Conservation (phyloP, 345 rosid species). For the Lepidium didymum region DNA sequence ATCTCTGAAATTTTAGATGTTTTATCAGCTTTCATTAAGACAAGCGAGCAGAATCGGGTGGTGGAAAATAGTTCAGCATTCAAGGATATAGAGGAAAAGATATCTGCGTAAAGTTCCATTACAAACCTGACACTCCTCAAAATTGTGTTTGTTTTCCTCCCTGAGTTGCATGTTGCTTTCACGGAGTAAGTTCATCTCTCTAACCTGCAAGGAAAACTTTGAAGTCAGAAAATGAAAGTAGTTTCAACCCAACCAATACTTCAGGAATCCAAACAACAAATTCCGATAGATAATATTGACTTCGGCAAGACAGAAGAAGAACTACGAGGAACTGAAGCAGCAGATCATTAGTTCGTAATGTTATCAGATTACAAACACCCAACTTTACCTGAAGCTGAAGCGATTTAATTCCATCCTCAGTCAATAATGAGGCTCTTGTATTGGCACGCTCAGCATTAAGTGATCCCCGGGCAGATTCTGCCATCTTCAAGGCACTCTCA, state of each 20-base stretch:
- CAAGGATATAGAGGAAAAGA: neutral
- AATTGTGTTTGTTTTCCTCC: constrained; percentile 96
- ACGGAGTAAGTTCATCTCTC: constrained; percentile 85
- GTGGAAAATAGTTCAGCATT: neutral
- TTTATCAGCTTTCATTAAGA: constrained; percentile 11
- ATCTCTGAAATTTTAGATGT: constrained; percentile 41
- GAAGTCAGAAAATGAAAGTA: neutral
- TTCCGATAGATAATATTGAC: neutral
- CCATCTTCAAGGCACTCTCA: constrained; percentile 74
- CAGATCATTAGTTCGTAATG: neutral
- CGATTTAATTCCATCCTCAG: constrained; percentile 84
- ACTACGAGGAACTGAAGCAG: constrained; percentile 6
- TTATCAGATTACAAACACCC: constrained; percentile 6
- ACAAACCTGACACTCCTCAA: constrained; percentile 98
- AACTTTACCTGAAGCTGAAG: constrained; percentile 75
- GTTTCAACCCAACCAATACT: neutral
- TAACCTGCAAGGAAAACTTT: constrained; percentile 66
- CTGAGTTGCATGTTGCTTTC: constrained; percentile 95
- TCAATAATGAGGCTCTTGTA: constrained; percentile 62
- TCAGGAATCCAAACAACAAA: neutral
- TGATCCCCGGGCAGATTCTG: constrained; percentile 60
- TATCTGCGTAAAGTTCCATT: neutral
- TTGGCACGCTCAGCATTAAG: constrained; percentile 75
- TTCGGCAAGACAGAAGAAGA: neutral
- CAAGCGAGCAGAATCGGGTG: constrained; percentile 4